A percentile compares a stretch with the other conserved stretches of the same genome.
Evolutionary conservation across 345 rosid species (phyloP).

Genomic region (Salix suchowensis): DNA sequence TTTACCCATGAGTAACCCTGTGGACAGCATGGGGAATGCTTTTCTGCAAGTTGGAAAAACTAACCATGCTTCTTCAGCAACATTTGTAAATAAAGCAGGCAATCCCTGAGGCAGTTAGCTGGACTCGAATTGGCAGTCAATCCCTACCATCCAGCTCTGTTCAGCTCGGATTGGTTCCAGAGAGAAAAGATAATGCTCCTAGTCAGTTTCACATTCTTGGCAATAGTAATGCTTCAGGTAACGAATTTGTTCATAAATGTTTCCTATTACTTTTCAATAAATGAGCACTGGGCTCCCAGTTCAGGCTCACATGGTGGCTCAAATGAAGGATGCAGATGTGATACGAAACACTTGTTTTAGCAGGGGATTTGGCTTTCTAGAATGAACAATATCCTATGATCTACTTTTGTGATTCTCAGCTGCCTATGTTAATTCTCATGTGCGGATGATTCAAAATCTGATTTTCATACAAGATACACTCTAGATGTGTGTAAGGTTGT

Average conservation of each 20-base stretch:
- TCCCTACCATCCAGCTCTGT: constrained; percentile 24
- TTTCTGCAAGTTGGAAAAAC: constrained; percentile 33
- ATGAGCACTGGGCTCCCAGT: constrained; percentile 22
- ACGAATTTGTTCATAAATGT: constrained; percentile 11
- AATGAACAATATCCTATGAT: not conserved
- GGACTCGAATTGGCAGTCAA: constrained; percentile 41
- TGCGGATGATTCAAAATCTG: constrained; percentile 19
- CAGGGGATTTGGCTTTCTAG: constrained; percentile 10
- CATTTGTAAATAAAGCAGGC: constrained; percentile 37
- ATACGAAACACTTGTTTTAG: constrained; percentile 15
- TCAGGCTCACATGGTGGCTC: constrained; percentile 11
- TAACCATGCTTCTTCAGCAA: constrained; percentile 34
- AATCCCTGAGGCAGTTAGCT: constrained; percentile 41
- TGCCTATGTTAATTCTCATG: constrained; percentile 1
- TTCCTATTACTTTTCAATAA: constrained; percentile 9
- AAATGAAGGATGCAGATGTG: constrained; percentile 11
- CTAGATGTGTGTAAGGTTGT: constrained; percentile 8
- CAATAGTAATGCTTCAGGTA: constrained; percentile 22
- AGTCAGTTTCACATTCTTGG: constrained; percentile 33
- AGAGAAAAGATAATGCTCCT: constrained; percentile 30
- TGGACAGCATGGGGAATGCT: constrained; percentile 33
- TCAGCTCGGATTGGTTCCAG: constrained; percentile 30
- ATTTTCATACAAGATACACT: constrained; percentile 17
- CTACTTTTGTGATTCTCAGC: constrained; percentile 5
- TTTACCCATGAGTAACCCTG: constrained; percentile 23